Percentiles rank a stretch among this genome's conserved stretches.
phyloP scores from a whole-genome alignment of 2,329 filamentous ascomycete genomes.

The Penicillium sp. region DNA sequence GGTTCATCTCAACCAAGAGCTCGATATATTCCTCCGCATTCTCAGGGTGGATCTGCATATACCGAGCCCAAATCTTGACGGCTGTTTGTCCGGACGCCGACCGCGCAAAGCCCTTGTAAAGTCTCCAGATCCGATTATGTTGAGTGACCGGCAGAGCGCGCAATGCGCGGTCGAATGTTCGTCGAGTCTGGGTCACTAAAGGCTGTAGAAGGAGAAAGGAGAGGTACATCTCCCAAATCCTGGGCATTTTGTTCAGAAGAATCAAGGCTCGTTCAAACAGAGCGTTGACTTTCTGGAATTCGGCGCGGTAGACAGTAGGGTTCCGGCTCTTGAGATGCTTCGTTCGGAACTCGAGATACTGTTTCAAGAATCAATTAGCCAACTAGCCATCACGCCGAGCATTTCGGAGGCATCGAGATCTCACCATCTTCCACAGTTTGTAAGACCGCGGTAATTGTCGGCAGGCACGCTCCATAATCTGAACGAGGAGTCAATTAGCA shows the following conservation, averaged over 20 bases:
- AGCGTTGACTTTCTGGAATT: constrained; percentile 92
- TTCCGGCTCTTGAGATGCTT: constrained; percentile 84
- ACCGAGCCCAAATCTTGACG: constrained; percentile 90
- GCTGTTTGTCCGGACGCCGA: constrained; percentile 89
- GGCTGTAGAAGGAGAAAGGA: constrained; percentile 88
- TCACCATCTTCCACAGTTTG: constrained; percentile 95
- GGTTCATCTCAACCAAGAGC: constrained; percentile 75
- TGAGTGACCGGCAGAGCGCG: constrained; percentile 91
- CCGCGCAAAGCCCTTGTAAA: constrained; percentile 89
- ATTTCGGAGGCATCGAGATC: constrained; percentile 17
- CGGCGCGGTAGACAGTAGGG: constrained; percentile 74
- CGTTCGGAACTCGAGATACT: constrained; percentile 85
- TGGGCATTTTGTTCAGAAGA: constrained; percentile 97
- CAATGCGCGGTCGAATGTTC: constrained; percentile 88
- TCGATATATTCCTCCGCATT: constrained; percentile 95
- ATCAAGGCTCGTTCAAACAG: constrained; percentile 92
- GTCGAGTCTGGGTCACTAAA: constrained; percentile 82
- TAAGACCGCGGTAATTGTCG: constrained; percentile 89
- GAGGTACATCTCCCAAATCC: constrained; percentile 98
- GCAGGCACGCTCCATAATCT: constrained; percentile 87
- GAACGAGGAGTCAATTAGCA: constrained; percentile 13
- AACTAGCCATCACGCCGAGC: constrained; percentile 6
- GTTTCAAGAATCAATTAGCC: constrained; percentile 20
- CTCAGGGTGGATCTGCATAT: constrained; percentile 96
- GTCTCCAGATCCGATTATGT: constrained; percentile 91